Percentiles rank a stretch among this genome's conserved stretches.
phyloP scores from a whole-genome alignment of 805 yeast species.

The Monosporozyma aquatica region DNA sequence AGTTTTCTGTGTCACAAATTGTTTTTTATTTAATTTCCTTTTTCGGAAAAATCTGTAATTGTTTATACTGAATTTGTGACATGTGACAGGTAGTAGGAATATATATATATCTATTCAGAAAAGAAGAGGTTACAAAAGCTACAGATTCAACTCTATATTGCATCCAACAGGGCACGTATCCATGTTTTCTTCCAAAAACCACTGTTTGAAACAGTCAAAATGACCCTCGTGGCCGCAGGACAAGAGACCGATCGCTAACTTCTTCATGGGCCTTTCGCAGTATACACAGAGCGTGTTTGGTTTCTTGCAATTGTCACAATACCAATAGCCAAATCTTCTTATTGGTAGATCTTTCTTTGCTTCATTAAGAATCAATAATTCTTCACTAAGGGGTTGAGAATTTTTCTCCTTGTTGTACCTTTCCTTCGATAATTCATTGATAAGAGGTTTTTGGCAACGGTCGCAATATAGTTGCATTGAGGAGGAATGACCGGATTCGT shows the following conservation, averaged over 20 bases:
- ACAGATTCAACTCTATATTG: slow-evolving; percentile 5
- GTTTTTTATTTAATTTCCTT: background rate
- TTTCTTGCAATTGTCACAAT: slow-evolving; percentile 62
- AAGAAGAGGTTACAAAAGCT: too few species aligned
- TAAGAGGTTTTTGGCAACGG: slow-evolving; percentile 47
- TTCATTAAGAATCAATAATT: too few species aligned
- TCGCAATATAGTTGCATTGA: slow-evolving; percentile 51
- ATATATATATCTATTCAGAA: too few species aligned
- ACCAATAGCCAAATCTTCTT: slow-evolving; percentile 63
- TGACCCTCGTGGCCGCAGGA: slow-evolving; percentile 88
- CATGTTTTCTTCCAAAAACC: slow-evolving; percentile 63
- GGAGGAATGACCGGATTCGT: slow-evolving; percentile 24
- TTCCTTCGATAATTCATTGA: slow-evolving; percentile 48
- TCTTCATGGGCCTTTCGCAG: slow-evolving; percentile 70
- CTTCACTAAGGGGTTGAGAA: too few species aligned
- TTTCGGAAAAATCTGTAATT: too few species aligned
- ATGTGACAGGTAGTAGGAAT: background rate
- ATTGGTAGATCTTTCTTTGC: slow-evolving; percentile 15
- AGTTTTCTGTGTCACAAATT: background rate
- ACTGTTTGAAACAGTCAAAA: slow-evolving; percentile 62
- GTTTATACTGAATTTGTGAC: background rate
- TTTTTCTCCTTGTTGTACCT: slow-evolving; percentile 21
- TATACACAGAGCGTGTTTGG: slow-evolving; percentile 61
- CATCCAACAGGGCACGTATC: slow-evolving; percentile 75
- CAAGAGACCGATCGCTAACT: slow-evolving; percentile 49